These are phyloP conservation scores for Gryganskiella cystojenkinii DNA, from an alignment of 192 early-diverging fungal genomes.

Conservation along the genomic window DNA sequence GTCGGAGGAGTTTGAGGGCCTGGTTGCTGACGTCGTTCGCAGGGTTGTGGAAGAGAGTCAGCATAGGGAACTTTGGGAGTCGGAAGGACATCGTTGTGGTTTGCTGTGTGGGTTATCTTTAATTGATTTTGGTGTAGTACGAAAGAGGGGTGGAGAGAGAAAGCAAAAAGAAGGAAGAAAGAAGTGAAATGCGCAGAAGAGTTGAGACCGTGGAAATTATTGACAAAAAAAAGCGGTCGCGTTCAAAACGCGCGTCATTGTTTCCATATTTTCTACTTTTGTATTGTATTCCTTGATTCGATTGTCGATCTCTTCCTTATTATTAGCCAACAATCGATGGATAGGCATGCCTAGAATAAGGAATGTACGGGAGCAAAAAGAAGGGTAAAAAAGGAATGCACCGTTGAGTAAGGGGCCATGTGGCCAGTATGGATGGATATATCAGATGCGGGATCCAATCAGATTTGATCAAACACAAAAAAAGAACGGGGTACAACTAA, in stretches of 20 bases:
- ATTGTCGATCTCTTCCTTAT: no score
- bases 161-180: conserved; percentile 3
- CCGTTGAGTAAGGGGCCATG: no score
- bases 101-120: no score
- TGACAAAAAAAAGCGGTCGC: not conserved
- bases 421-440: no score
- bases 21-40: conserved; percentile 13
- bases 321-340: no score
- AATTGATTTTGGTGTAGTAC: no score
- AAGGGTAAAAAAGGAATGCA: no score
- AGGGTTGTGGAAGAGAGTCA: conserved; percentile 41
- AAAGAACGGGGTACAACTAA: no score
- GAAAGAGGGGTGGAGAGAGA: not conserved
- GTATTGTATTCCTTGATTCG: not conserved
- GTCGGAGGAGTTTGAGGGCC: conserved; percentile 23
- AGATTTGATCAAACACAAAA: no score
- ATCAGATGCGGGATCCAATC: no score
- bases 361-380: no score
- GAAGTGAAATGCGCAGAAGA: not conserved
- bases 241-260: not conserved
- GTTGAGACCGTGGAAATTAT: not conserved
- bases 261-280: not conserved
- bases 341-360: no score
- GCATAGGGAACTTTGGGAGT: conserved; percentile 42
- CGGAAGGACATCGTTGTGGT: conserved; percentile 35